Evolutionary conservation across 2,329 filamentous ascomycete genomes (phyloP), one percentile per base, ranked within the genome.

Genomic region (Huntiella moniliformis): DNA sequence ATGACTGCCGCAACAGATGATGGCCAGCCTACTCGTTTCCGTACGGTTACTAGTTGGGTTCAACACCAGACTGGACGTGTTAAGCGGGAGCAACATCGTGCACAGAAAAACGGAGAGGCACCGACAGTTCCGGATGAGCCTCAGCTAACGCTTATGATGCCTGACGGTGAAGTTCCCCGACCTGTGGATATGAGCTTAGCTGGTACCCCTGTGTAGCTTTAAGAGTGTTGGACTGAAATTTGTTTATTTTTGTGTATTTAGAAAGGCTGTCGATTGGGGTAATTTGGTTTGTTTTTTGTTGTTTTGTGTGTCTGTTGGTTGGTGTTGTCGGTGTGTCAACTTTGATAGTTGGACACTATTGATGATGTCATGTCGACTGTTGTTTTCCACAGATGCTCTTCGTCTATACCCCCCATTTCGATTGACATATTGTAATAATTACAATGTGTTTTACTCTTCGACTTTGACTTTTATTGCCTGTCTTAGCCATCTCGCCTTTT

Each of bases 31-130:
- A 63, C 71, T 11, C 66, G 68, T 4, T 79, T 77, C 56, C 66
- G 72, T 33, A 68, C 64, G 5, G 64, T 80, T 47, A 67, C 64
- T 47, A 77, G 73, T 28, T 81, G 77, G 77, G 75, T 81, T 2
- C 68, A 68, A 52, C 74, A 80, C 55, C 76, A 80, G 57, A 68
- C 68, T 6, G 68, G 67, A 2, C 65, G 72, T 2, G 56, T 74
- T 28, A 66, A 66, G 53, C 63, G 67, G 18, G 66, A 64, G 2
- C 61, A 66, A 52, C 61, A 64, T 47, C 62, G 60, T 36, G 55
- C 56, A 6, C 50, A 56, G 35, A 58, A 58, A 39, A 53, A 56
- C 11, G 53, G 46, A 8, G 48, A 34, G 38, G 31, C 31, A 8
- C 65, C 66, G 3, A 61, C 63, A 0, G 59, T 67, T 22, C 63